These are phyloP conservation scores for Ogataea pini DNA, from an alignment of 805 yeast genomes.

Conservation along the genomic window DNA sequence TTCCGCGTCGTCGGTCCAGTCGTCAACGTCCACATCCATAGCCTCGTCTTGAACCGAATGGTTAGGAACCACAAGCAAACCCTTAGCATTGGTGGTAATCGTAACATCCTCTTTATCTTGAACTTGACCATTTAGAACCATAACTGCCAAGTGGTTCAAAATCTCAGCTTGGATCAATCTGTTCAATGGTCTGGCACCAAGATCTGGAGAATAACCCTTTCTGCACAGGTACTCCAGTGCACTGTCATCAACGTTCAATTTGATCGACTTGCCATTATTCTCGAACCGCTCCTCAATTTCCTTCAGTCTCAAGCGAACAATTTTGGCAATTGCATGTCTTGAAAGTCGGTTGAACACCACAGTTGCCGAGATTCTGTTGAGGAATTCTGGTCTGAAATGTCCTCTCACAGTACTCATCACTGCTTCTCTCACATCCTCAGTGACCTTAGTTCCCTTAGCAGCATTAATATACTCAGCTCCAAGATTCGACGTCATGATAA, in stretches of 20 bases:
- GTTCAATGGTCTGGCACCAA: slow-evolving; percentile 97
- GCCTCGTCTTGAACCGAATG: slow-evolving; percentile 62
- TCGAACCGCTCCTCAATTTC: slow-evolving; percentile 88
- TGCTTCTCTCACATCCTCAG: slow-evolving; percentile 64
- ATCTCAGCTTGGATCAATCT: slow-evolving; percentile 88
- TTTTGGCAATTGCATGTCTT: slow-evolving; percentile 87
- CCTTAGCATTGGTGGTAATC: slow-evolving; percentile 58
- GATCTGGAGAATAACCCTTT: slow-evolving; percentile 86
- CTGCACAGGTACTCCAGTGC: slow-evolving; percentile 82
- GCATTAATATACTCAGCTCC: slow-evolving; percentile 90
- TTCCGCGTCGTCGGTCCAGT: slow-evolving; percentile 65
- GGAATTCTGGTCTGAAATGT: slow-evolving; percentile 96
- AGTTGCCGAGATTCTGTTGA: slow-evolving; percentile 92
- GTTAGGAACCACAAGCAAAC: slow-evolving; percentile 81
- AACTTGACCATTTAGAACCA: slow-evolving; percentile 83
- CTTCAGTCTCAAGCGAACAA: slow-evolving; percentile 77
- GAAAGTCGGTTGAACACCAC: slow-evolving; percentile 92
- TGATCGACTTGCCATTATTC: slow-evolving; percentile 76
- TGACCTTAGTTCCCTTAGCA: slow-evolving; percentile 59
- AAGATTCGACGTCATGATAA: slow-evolving; percentile 95
- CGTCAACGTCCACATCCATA: slow-evolving; percentile 57
- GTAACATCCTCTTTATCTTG: slow-evolving; percentile 84
- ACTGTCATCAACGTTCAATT: slow-evolving; percentile 67
- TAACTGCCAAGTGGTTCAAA: slow-evolving; percentile 85
- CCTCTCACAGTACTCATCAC: slow-evolving; percentile 83